Percentiles rank a stretch among this genome's conserved stretches.
Evolutionary conservation across 768 basidiomycete genomes (phyloP).

Genomic region (Grammothele lineata): DNA sequence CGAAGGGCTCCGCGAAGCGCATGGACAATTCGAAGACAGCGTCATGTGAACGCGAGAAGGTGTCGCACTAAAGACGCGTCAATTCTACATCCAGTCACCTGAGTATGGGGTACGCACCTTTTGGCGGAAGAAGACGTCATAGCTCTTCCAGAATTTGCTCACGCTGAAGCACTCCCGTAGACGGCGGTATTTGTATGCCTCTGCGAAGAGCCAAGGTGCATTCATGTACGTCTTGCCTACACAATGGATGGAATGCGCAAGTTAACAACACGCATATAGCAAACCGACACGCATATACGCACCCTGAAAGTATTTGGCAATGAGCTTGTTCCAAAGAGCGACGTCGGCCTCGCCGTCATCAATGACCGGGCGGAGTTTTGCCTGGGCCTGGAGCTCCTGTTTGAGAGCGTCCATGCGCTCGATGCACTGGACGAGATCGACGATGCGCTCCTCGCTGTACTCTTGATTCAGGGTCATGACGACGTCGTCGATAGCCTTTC

Average conservation of each 20-base stretch:
- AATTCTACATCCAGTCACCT: background rate
- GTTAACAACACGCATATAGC: background rate
- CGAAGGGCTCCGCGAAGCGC: conserved; percentile 86
- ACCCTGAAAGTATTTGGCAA: conserved; percentile 92
- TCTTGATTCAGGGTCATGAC: conserved; percentile 86
- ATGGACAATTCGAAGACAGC: conserved; percentile 93
- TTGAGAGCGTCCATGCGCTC: conserved; percentile 89
- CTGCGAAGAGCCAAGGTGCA: conserved; percentile 94
- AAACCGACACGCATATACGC: conserved; percentile 10
- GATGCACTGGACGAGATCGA: conserved; percentile 83
- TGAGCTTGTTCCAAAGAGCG: conserved; percentile 95
- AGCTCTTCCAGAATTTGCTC: conserved; percentile 84
- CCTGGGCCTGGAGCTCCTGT: conserved; percentile 79
- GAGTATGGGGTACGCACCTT: conserved; percentile 43
- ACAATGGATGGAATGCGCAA: background rate
- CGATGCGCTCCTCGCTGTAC: conserved; percentile 74
- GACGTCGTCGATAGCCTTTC: conserved; percentile 92
- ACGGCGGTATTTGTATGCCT: conserved; percentile 90
- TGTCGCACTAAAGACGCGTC: conserved; percentile 65
- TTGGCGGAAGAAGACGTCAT: conserved; percentile 94
- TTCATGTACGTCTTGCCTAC: conserved; percentile 90
- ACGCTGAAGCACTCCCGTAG: conserved; percentile 92
- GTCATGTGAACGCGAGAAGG: conserved; percentile 87
- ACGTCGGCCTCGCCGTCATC: conserved; percentile 93
- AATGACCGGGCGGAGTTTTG: conserved; percentile 79